phyloP scores from a whole-genome alignment of 2,329 filamentous ascomycete species.

The Aureobasidium sp. region DNA sequence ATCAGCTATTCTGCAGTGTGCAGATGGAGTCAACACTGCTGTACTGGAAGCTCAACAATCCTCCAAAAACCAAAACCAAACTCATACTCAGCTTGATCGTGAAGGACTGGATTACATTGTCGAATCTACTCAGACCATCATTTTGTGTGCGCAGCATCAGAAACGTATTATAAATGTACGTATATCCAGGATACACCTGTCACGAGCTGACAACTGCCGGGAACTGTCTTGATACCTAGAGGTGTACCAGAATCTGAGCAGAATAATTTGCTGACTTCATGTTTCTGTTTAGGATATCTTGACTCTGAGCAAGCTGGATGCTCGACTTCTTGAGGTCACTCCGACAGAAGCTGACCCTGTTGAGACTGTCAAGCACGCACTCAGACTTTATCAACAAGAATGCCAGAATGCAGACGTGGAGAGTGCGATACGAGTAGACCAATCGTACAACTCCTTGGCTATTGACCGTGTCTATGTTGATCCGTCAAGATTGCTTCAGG shows the following conservation, averaged over 20 bases:
- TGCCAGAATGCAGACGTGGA: constrained; percentile 55
- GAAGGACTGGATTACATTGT: constrained; percentile 35
- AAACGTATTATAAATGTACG: constrained; percentile 5
- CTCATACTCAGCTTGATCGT: constrained; percentile 20
- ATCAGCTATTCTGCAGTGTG: constrained; percentile 34
- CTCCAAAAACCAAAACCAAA: constrained; percentile 38
- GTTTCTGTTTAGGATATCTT: constrained; percentile 27
- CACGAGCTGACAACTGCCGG: not conserved
- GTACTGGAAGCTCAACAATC: constrained; percentile 30
- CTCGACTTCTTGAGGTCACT: constrained; percentile 43
- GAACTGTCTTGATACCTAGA: not conserved
- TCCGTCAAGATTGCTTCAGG: constrained; percentile 21
- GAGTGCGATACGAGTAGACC: constrained; percentile 50
- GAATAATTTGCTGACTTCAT: constrained; percentile 31
- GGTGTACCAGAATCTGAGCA: not conserved
- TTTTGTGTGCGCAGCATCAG: constrained; percentile 23
- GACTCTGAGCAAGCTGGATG: constrained; percentile 31
- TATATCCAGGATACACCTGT: not conserved
- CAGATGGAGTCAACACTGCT: constrained; percentile 40
- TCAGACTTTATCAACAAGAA: constrained; percentile 70
- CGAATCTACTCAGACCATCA: constrained; percentile 21
- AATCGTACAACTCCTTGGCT: constrained; percentile 45
- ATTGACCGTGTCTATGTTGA: constrained; percentile 23
- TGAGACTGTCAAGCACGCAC: constrained; percentile 50
- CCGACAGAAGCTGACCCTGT: constrained; percentile 57